A percentile compares a stretch with the other conserved stretches of the same genome.
Conservation (phyloP, 805 yeast genomes). For the Cyberlindnera xishuangbannaensis region DNA sequence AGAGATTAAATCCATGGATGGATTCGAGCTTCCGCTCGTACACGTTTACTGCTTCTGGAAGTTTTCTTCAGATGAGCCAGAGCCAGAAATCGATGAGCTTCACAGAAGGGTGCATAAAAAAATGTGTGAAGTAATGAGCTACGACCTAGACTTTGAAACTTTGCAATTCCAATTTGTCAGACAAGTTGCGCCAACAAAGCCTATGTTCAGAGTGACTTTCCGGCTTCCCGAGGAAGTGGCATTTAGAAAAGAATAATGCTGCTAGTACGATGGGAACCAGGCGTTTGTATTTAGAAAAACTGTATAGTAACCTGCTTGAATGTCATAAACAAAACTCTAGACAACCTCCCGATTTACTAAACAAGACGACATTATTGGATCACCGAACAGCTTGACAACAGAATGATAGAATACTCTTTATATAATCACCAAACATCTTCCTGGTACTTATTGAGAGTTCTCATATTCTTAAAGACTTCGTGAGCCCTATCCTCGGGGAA, state of each 20-base stretch:
- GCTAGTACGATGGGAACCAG: too few species aligned
- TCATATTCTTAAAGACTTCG: slow-evolving; percentile 70
- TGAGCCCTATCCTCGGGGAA: slow-evolving; percentile 63
- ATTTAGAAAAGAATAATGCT: slow-evolving; percentile 33
- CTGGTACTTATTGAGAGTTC: slow-evolving; percentile 83
- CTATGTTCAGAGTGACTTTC: slow-evolving; percentile 89
- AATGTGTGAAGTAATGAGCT: slow-evolving; percentile 38
- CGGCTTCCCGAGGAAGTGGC: slow-evolving; percentile 64
- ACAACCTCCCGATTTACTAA: too few species aligned
- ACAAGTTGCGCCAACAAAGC: slow-evolving; percentile 93
- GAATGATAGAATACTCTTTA: too few species aligned
- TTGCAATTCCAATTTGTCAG: slow-evolving; percentile 78
- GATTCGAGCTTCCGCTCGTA: slow-evolving; percentile 61
- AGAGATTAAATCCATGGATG: slow-evolving; percentile 34
- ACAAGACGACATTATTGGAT: too few species aligned
- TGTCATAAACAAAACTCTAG: too few species aligned
- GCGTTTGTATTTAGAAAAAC: slow-evolving; percentile 5
- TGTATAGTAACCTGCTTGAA: slow-evolving; percentile 4
- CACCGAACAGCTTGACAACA: too few species aligned
- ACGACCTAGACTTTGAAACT: slow-evolving; percentile 38
- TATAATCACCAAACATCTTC: slow-evolving; percentile 98
- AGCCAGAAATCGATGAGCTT: slow-evolving; percentile 64
- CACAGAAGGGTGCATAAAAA: slow-evolving; percentile 58
- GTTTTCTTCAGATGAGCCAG: slow-evolving; percentile 65
- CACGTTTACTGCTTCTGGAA: slow-evolving; percentile 94